Conservation (phyloP, 768 basidiomycete species). For the Phaeolepiota aurea region DNA sequence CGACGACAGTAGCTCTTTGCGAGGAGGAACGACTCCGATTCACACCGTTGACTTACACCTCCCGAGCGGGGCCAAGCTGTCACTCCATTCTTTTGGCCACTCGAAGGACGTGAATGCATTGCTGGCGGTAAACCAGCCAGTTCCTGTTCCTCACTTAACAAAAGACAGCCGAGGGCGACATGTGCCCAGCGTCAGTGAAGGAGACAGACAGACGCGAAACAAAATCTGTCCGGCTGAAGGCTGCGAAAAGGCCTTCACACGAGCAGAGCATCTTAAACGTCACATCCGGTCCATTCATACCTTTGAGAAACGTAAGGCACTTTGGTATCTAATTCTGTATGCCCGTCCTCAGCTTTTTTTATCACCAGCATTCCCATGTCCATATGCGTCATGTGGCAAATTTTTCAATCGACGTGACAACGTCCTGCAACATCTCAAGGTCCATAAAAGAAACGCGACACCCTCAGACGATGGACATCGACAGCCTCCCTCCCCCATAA, state of each 20-base stretch:
- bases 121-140: constrained; percentile 54
- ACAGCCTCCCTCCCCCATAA: constrained; percentile 5
- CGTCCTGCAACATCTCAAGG: constrained; percentile 69
- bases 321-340: not conserved
- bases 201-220: constrained; percentile 19
- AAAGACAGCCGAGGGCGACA: constrained; percentile 76
- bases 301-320: constrained; percentile 65
- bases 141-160: constrained; percentile 69
- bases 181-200: constrained; percentile 45
- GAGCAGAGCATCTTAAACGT: constrained; percentile 70
- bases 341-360: constrained; percentile 7
- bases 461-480: constrained; percentile 1
- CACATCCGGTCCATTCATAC: constrained; percentile 72
- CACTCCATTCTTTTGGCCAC: too few relatives aligned
- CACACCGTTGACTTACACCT: too few relatives aligned
- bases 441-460: constrained; percentile 38
- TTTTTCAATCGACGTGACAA: constrained; percentile 77
- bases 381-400: constrained; percentile 58
- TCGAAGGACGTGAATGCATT: too few relatives aligned
- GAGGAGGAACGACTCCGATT: too few relatives aligned
- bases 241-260: constrained; percentile 67
- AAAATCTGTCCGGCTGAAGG: constrained; percentile 62
- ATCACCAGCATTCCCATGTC: constrained; percentile 60
- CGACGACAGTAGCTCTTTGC: too few relatives aligned
- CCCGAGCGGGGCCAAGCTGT: too few relatives aligned